These are phyloP conservation scores for Fusarium coffeatum DNA, from an alignment of 2,329 filamentous ascomycete genomes.

Conservation along the genomic window DNA sequence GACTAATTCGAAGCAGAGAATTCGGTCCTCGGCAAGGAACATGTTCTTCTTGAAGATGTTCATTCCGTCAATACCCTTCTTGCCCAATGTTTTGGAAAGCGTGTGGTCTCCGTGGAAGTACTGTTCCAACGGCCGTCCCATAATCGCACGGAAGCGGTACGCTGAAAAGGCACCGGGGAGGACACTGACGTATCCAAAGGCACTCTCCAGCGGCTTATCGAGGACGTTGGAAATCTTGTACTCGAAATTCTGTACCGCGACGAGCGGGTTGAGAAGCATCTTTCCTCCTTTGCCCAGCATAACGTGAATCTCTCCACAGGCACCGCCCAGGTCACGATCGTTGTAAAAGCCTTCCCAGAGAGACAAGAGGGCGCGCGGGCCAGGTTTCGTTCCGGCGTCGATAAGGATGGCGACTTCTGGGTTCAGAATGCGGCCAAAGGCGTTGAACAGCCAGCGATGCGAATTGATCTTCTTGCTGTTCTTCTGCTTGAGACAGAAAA, in stretches of 20 bases:
- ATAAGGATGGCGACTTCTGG: conserved; percentile 44
- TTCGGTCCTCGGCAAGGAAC: conserved; percentile 44
- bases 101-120: conserved; percentile 45
- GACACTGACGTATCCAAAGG: conserved; percentile 44
- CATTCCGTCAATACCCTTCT: conserved; percentile 45
- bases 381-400: conserved; percentile 43
- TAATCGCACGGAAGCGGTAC: conserved; percentile 43
- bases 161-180: conserved; percentile 43
- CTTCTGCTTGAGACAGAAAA: conserved; percentile 46
- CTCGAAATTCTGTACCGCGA: conserved; percentile 44
- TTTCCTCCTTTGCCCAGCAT: conserved; percentile 42
- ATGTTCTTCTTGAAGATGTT: conserved; percentile 47
- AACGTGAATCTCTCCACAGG: conserved; percentile 43
- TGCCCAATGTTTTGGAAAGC: conserved; percentile 41
- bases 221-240: conserved; percentile 45
- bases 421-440: conserved; percentile 44
- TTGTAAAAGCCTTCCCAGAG: conserved; percentile 45
- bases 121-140: conserved; percentile 42
- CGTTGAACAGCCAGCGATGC: conserved; percentile 45
- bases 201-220: conserved; percentile 42
- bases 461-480: conserved; percentile 47
- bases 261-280: conserved; percentile 42
- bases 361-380: conserved; percentile 38
- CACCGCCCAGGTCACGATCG: conserved; percentile 41
- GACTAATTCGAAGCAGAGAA: conserved; percentile 44